Conservation (phyloP, 2,329 filamentous ascomycete genomes). For the Sclerotinia trifoliorum region DNA sequence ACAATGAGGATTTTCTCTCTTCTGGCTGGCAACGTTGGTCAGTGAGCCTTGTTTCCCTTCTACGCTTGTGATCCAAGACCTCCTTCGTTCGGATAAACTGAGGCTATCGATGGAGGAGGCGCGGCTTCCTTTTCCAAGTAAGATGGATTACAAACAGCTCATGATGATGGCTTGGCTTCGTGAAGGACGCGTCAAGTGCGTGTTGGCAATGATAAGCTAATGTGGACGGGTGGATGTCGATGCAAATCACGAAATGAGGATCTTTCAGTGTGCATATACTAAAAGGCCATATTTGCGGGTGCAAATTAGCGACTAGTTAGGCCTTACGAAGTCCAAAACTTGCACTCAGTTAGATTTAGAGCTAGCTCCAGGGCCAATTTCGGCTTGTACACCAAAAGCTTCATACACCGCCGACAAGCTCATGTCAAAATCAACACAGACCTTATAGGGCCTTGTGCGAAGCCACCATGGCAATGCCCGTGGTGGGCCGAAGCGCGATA, state of each 20-base stretch:
- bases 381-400: neutral
- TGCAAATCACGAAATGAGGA: neutral
- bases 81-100: no score
- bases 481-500: neutral
- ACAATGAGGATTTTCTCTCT: neutral
- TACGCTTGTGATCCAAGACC: neutral
- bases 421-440: neutral
- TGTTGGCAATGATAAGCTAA: neutral
- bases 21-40: neutral
- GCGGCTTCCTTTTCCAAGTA: no score
- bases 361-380: neutral
- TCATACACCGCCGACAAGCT: neutral
- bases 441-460: neutral
- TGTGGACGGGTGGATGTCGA: conserved; percentile 3
- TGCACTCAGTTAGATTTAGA: neutral
- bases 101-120: no score
- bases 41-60: neutral
- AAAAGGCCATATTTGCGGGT: neutral
- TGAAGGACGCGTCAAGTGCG: neutral
- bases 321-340: neutral
- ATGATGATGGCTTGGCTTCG: neutral
- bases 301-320: neutral
- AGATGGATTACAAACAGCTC: neutral
- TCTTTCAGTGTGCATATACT: neutral
- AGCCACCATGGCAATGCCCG: neutral